Evolutionary conservation across 225 moss, liverwort and hornwort species (phyloP).

Genomic region (Physcomitrellopsis africana): DNA sequence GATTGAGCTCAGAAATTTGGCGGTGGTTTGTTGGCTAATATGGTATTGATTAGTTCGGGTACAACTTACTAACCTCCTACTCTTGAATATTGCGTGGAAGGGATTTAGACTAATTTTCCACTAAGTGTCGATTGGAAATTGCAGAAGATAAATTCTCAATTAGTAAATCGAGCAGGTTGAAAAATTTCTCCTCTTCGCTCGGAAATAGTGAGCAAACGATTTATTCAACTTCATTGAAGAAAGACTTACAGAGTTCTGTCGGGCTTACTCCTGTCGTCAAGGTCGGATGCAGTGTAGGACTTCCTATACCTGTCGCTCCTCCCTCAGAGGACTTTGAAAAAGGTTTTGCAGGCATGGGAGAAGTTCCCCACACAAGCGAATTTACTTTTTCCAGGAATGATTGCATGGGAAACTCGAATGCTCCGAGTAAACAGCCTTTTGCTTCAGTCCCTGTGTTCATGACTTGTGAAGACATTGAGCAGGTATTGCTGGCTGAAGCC

Average conservation of each 20-base stretch:
- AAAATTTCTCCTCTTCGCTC: constrained; percentile 74
- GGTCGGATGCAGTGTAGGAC: constrained; percentile 54
- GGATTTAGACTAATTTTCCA: constrained; percentile 25
- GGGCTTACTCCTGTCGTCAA: constrained; percentile 46
- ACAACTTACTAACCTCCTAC: not conserved
- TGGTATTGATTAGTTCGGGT: not conserved
- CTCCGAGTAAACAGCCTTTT: constrained; percentile 45
- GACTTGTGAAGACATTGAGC: constrained; percentile 98
- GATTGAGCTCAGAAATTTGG: too few species aligned
- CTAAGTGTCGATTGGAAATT: not conserved
- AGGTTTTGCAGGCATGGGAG: constrained; percentile 56
- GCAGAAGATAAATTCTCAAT: constrained; percentile 66
- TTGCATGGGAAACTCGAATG: constrained; percentile 36
- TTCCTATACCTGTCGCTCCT: constrained; percentile 91
- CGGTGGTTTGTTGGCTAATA: not conserved
- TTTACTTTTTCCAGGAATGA: constrained; percentile 39
- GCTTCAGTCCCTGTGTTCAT: constrained; percentile 73
- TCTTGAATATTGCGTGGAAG: not conserved
- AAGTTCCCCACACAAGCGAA: constrained; percentile 36
- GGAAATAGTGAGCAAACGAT: constrained; percentile 50
- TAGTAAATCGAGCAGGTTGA: constrained; percentile 42
- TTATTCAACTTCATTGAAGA: constrained; percentile 35
- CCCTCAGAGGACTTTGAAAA: constrained; percentile 94
- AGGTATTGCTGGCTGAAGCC: constrained; percentile 87
- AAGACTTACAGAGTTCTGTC: constrained; percentile 41